Evolutionary conservation across 306 rosid species (phyloP), one percentile per base, ranked within the genome.

Genomic region (Begonia fuchsioides): DNA sequence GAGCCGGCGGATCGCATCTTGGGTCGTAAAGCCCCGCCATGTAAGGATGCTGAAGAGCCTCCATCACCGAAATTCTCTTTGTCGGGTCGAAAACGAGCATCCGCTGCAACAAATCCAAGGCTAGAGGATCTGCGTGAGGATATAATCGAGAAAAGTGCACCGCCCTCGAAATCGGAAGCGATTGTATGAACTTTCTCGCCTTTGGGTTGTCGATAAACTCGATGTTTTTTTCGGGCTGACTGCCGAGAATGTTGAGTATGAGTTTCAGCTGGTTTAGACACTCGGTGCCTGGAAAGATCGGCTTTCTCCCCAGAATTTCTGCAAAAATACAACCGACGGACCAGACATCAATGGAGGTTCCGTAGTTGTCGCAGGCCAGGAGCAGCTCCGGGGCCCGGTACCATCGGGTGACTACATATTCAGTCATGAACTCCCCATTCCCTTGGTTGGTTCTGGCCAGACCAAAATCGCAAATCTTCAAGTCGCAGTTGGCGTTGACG

Each of bases 301-400:
- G 93, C 48, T 78, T 77, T 60, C 32, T 20, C 32, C 32, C 32
- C 6, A 20, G 32, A 20, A 20, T 20, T 20, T 20, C 32, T 5
- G 32, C 32, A 3, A 20, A 20, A 20, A 20, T 20, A 20, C 32
- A 20, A 20, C 32, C 32, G 32, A 20, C 32, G 3, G 32, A 20
- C 32, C 32, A 20, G 6, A 20, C 32, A 3, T 20, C 32, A 3
- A 20, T 20, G 32, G 32, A 20, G 32, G 32, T 20, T 20, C 32
- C 93, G 73, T 85, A 85, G 62, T 68, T 72, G 71, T 80, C 81
- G 58, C 83, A 80, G 63, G 77, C 50, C 45, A 85, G 54, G 12
- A 85, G 75, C 43, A 85, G 78, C 76, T 85, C 95, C 0, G 93
- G 95, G 6, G 95, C 95, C 10, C 95, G 86, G 49, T 84, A 80